phyloP scores from a whole-genome alignment of 495 filamentous ascomycete species.

The Physcia stellaris region DNA sequence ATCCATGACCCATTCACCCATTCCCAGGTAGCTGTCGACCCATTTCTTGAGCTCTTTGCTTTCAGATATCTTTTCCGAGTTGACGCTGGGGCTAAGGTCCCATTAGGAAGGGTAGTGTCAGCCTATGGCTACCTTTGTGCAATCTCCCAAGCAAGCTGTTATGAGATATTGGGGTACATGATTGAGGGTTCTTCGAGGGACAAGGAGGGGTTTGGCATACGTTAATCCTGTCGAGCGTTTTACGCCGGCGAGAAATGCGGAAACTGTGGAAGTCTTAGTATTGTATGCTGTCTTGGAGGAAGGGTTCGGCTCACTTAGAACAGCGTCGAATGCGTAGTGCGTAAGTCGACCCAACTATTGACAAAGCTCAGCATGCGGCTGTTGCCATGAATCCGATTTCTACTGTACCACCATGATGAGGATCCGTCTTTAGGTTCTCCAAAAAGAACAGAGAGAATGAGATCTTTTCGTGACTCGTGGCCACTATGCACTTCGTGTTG shows the following conservation, averaged over 20 bases:
- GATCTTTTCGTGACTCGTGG: too few species aligned
- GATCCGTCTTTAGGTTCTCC: too few species aligned
- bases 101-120: conserved; percentile 22
- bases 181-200: too few species aligned
- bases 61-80: conserved; percentile 72
- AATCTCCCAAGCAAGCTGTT: too few species aligned
- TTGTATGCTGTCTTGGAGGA: background rate
- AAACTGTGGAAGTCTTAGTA: conserved; percentile 41
- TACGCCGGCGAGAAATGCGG: conserved; percentile 89
- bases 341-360: conserved; percentile 77
- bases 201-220: conserved; percentile 48
- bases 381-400: too few species aligned
- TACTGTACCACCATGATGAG: too few species aligned
- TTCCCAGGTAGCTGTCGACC: conserved; percentile 87
- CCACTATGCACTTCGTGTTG: too few species aligned
- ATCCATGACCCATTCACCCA: conserved; percentile 98
- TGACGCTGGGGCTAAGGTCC: conserved; percentile 63
- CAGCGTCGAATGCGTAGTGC: conserved; percentile 94
- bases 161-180: too few species aligned
- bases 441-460: too few species aligned
- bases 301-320: conserved; percentile 51
- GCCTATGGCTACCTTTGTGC: conserved; percentile 15
- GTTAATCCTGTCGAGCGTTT: conserved; percentile 92
- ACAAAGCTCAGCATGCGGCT: too few species aligned
- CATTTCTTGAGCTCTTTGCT: conserved; percentile 77